Conservation (phyloP, 345 rosid genomes). For the Moricandia arvensis region DNA sequence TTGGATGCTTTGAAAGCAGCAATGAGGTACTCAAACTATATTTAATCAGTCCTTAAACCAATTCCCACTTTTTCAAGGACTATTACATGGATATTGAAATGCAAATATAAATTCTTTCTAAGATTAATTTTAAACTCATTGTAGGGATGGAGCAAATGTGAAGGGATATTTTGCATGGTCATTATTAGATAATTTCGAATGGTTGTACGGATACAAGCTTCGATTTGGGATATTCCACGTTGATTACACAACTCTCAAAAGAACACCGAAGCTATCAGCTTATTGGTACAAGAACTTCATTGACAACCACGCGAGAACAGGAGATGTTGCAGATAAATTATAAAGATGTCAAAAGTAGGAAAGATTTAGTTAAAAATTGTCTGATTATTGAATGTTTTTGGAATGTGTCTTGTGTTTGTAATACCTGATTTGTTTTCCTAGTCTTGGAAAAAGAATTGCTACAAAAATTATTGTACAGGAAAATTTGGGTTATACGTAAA, state of each 20-base stretch:
- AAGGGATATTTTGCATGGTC: constrained; percentile 80
- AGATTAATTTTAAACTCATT: not conserved
- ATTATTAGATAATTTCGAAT: constrained; percentile 73
- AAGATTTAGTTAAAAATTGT: not conserved
- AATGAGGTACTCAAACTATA: constrained; percentile 38
- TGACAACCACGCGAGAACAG: constrained; percentile 25
- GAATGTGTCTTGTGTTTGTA: not conserved
- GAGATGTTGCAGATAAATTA: not conserved
- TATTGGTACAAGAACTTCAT: constrained; percentile 58
- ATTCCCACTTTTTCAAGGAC: not conserved
- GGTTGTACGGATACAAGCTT: constrained; percentile 56
- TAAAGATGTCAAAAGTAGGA: not conserved
- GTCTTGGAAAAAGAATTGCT: not conserved
- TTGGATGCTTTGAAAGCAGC: constrained; percentile 49
- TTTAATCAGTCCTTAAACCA: not conserved
- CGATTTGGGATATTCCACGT: constrained; percentile 66
- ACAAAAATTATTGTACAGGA: not conserved
- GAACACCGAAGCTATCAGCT: constrained; percentile 69
- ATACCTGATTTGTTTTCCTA: not conserved
- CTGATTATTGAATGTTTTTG: not conserved
- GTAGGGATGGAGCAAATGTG: constrained; percentile 73
- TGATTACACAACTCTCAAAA: constrained; percentile 50
- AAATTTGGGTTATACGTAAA: no score
- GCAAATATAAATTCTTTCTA: no score
- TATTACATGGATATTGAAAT: no score